phyloP scores from a whole-genome alignment of 345 rosid genomes.

The Excoecaria cochinchinensis region DNA sequence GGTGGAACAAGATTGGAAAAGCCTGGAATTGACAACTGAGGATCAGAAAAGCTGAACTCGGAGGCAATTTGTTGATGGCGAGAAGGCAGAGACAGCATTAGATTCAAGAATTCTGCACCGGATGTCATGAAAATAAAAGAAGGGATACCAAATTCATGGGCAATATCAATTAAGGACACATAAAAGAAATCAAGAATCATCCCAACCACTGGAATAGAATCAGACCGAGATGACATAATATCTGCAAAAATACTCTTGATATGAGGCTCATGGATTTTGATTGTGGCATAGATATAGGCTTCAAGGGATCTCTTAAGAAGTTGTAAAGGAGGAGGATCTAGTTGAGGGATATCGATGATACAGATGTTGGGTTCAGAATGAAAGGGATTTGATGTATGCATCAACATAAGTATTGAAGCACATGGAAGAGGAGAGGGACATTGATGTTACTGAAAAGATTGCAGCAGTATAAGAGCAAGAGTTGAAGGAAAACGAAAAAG shows the following conservation, averaged over 20 bases:
- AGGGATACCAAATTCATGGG: constrained; percentile 20
- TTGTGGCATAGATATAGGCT: neutral
- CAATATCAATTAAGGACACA: constrained; percentile 19
- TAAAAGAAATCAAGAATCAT: constrained; percentile 20
- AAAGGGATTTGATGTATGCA: no score
- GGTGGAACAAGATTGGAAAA: constrained; percentile 2
- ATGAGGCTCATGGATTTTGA: neutral
- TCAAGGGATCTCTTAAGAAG: constrained; percentile 21
- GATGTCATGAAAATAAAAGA: constrained; percentile 22
- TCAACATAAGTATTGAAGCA: no score
- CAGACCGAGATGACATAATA: constrained; percentile 1
- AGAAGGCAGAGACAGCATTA: constrained; percentile 8
- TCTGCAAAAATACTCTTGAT: constrained; percentile 1
- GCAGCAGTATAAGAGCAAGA: no score
- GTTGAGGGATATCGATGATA: neutral
- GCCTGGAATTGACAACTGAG: constrained; percentile 13
- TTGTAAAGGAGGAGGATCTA: constrained; percentile 28
- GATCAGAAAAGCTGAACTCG: constrained; percentile 2
- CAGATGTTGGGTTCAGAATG: no score
- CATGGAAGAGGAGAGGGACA: no score
- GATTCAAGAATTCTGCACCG: constrained; percentile 17
- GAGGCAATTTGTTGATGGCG: constrained; percentile 7
- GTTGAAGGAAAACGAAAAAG: no score
- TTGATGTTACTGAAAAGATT: no score
- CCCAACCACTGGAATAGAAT: constrained; percentile 15